Conservation (phyloP, 352 stramenopile genomes). For the Phytophthora fragariaefolia region DNA sequence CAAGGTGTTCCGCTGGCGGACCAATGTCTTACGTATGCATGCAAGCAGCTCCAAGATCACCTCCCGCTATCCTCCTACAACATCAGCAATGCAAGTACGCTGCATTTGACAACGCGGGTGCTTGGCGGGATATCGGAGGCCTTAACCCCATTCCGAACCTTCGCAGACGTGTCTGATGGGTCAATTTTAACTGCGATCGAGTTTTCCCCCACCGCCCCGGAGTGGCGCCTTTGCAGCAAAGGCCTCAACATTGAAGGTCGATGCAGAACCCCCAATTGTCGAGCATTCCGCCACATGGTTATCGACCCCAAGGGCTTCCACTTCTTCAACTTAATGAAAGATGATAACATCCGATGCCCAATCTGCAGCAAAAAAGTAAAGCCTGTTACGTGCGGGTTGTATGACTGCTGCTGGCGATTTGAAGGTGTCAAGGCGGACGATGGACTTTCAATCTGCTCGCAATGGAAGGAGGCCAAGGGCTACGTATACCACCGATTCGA, state of each 20-base stretch:
- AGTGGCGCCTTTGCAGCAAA: conserved; percentile 23
- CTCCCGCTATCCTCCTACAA: conserved; percentile 11
- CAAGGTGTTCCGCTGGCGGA: conserved; percentile 11
- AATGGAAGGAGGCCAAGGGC: conserved; percentile 20
- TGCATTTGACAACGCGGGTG: background rate
- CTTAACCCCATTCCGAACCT: background rate
- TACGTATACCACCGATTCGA: conserved; percentile 33
- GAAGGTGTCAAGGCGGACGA: conserved; percentile 27
- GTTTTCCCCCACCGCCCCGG: conserved; percentile 14
- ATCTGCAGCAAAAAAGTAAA: conserved; percentile 20
- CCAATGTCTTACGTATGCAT: conserved; percentile 12
- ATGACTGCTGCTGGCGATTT: conserved; percentile 45
- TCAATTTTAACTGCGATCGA: conserved; percentile 16
- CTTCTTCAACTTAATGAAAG: conserved; percentile 30
- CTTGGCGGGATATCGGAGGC: background rate
- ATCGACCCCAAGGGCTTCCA: conserved; percentile 22
- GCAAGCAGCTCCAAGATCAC: conserved; percentile 13
- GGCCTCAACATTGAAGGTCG: conserved; percentile 44
- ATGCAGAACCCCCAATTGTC: conserved; percentile 22
- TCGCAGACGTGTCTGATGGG: conserved; percentile 13
- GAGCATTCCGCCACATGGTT: conserved; percentile 29
- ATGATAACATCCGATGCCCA: conserved; percentile 26
- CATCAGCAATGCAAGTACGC: background rate
- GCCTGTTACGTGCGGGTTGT: conserved; percentile 40
- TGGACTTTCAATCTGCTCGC: conserved; percentile 26